Percentiles rank a stretch among this genome's conserved stretches.
phyloP scores from a whole-genome alignment of 2,329 filamentous ascomycete species.

The Tolypocladium ophioglossoides region DNA sequence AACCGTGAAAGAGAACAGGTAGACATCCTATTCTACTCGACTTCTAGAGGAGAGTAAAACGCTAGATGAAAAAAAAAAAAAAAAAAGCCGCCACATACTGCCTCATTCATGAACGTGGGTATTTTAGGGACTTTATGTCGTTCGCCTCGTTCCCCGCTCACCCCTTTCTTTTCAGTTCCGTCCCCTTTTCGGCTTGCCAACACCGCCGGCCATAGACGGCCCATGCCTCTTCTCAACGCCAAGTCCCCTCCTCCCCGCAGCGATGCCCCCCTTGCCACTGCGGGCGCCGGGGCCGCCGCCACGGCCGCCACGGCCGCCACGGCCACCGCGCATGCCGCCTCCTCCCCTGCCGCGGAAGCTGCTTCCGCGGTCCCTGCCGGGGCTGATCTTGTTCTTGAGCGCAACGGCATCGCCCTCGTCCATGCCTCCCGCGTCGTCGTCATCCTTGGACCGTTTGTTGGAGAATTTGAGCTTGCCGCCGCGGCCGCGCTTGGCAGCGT shows the following conservation, averaged over 20 bases:
- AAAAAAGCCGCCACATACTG: too few species aligned
- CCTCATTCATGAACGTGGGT: slow-evolving; percentile 1
- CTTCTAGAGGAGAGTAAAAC: background rate
- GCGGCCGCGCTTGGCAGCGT: slow-evolving; percentile 52
- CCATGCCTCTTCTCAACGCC: slow-evolving; percentile 39
- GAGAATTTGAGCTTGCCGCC: slow-evolving; percentile 63
- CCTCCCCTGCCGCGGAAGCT: slow-evolving; percentile 19
- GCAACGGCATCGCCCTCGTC: slow-evolving; percentile 40
- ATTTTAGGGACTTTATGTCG: background rate
- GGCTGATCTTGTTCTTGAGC: slow-evolving; percentile 39
- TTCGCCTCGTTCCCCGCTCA: too few species aligned
- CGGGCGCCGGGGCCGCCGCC: slow-evolving; percentile 23
- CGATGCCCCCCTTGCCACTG: slow-evolving; percentile 37
- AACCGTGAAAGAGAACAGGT: background rate
- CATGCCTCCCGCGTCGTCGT: slow-evolving; percentile 41
- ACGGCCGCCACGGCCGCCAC: slow-evolving; percentile 21
- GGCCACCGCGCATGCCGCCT: slow-evolving; percentile 17
- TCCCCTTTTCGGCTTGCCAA: slow-evolving; percentile 29
- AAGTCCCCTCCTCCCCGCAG: slow-evolving; percentile 35
- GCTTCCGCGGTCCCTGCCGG: slow-evolving; percentile 16
- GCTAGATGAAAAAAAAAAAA: background rate
- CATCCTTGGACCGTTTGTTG: slow-evolving; percentile 43
- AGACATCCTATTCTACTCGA: background rate
- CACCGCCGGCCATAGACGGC: slow-evolving; percentile 18
- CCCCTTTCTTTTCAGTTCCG: slow-evolving; percentile 11